Conservation (phyloP, 345 rosid genomes). For the Eucalyptus regnans region DNA sequence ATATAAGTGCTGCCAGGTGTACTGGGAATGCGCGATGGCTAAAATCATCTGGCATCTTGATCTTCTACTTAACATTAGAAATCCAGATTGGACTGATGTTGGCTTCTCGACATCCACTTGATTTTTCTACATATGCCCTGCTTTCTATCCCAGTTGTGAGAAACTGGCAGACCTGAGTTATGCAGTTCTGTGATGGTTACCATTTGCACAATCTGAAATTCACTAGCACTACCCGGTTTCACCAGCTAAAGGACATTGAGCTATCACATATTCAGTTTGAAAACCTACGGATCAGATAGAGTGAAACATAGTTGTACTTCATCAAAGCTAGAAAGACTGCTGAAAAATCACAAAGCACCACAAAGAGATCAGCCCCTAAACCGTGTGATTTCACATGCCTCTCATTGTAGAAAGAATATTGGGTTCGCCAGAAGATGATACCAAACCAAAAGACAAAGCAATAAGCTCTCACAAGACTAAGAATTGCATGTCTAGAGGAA, state of each 20-base stretch:
- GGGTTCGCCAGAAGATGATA: not conserved
- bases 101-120: not conserved
- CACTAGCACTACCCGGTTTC: not conserved
- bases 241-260: not conserved
- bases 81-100: not conserved
- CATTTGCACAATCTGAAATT: fast-evolving
- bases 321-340: not conserved
- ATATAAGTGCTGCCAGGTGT: not conserved
- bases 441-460: not conserved
- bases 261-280: not conserved
- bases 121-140: not conserved
- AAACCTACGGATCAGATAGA: not conserved
- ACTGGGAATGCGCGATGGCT: not conserved
- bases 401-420: not conserved
- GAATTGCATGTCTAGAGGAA: not conserved
- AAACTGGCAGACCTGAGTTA: not conserved
- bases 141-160: not conserved
- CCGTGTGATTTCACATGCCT: not conserved
- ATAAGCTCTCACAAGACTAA: not conserved
- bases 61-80: not conserved
- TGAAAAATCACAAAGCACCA: not conserved
- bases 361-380: not conserved
- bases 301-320: not conserved
- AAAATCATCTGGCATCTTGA: not conserved
- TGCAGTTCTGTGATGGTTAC: not conserved